Evolutionary conservation across 177 flowering plant genomes (phyloP), one percentile per base, ranked within the genome.

Genomic region (Vitis hybrid): DNA sequence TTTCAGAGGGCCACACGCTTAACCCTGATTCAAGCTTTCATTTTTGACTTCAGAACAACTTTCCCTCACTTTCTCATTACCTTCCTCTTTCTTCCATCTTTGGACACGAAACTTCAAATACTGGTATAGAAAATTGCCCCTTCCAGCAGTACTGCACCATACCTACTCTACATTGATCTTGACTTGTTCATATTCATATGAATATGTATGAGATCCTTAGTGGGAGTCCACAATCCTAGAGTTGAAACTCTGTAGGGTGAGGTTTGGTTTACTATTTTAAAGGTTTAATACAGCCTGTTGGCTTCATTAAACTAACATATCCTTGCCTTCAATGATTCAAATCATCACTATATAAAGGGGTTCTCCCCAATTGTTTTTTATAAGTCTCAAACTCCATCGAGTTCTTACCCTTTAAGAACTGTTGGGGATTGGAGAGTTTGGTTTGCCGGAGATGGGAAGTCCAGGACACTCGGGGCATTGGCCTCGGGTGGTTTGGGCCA

Each of bases 401-500:
- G 52, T 45, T 2, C 65, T 62, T 15, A 48, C 20, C 8, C 10
- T 51, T 13, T 4, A n/a, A 5, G 9, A 16, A 39, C 8, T 59
- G 5, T 15, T 22, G 18, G 20, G 12, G 26, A 11, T 16, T n/a
- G 31, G 31, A 15, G 45, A 33, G 45, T 65, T 55, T 6, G 19
- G 15, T 10, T 15, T 20, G 55, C 57, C 18, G 57, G 11, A 20
- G 45, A 59, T 59, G 62, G 39, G 39, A 20, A 59, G 39, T 33
- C 39, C 14, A 1, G 39, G 33, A 33, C 8, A 11, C 39, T 14
- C 68, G 18, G 49, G 68, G 18, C 61, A 51, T 10, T 74, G 49
- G 68, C 63, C 72, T 6, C 66, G 68, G n/a, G 61, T 69, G 50
- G 50, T 64, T 64, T 64, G 26, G 50, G 68, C 68, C 63, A 19